A percentile compares a stretch with the other conserved stretches of the same genome.
Evolutionary conservation across 2,329 filamentous ascomycete genomes (phyloP).

Genomic region (Cordyceps farinosa): DNA sequence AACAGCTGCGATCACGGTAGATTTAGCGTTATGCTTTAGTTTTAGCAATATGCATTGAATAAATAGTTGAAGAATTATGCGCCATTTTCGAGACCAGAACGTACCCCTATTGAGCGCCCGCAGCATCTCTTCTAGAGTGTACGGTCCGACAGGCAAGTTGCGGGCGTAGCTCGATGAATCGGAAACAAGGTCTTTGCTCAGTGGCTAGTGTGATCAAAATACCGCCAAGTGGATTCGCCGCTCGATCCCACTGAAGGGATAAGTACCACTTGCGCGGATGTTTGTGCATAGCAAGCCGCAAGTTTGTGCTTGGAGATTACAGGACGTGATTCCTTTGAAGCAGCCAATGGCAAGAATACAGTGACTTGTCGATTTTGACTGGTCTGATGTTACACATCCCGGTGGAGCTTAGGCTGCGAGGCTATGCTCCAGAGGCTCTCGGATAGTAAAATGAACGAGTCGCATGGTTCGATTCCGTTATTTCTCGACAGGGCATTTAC

Average conservation of each 20-base stretch:
- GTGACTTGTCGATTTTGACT: slow-evolving; percentile 30
- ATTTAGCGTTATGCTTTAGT: background rate
- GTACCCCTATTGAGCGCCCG: too few relatives aligned
- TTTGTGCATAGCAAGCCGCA: slow-evolving; percentile 19
- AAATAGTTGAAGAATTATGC: background rate
- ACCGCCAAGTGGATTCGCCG: slow-evolving; percentile 19
- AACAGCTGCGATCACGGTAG: background rate
- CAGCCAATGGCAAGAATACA: slow-evolving; percentile 19
- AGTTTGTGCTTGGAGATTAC: slow-evolving; percentile 27
- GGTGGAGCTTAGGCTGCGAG: background rate
- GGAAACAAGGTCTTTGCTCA: slow-evolving; percentile 17
- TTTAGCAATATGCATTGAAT: background rate
- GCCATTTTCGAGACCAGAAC: too few relatives aligned
- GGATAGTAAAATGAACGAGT: background rate
- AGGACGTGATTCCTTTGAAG: slow-evolving; percentile 29
- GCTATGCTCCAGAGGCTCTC: background rate
- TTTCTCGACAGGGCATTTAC: background rate
- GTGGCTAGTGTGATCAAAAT: slow-evolving; percentile 23
- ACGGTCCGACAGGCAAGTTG: slow-evolving; percentile 11
- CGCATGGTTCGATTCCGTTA: background rate
- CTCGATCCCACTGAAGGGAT: slow-evolving; percentile 20
- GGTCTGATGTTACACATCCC: slow-evolving; percentile 24
- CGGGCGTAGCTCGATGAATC: slow-evolving; percentile 16
- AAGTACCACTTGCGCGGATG: slow-evolving; percentile 15
- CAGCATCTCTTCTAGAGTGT: too few relatives aligned